phyloP scores from a whole-genome alignment of 805 yeast genomes.

The Suhomyces pyralidae region DNA sequence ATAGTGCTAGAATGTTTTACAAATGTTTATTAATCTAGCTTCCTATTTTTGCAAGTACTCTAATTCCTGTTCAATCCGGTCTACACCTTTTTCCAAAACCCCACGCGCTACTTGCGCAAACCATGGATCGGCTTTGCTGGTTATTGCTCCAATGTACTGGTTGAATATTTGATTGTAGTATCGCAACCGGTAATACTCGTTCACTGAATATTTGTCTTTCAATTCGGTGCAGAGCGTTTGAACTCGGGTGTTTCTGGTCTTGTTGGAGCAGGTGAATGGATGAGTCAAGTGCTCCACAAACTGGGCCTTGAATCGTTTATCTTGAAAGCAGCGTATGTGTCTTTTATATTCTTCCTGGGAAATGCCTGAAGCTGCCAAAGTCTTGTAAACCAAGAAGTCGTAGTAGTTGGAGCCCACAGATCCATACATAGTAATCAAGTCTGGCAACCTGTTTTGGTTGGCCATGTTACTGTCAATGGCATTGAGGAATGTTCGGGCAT shows the following conservation, averaged over 20 bases:
- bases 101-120: conserved; percentile 1
- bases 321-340: conserved; percentile 4
- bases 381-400: conserved; percentile 8
- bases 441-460: conserved; percentile 10
- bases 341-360: neutral
- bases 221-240: conserved; percentile 5
- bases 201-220: conserved; percentile 5
- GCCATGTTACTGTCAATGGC: conserved; percentile 1
- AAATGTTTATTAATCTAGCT: too few species aligned
- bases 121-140: conserved; percentile 13
- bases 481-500: conserved; percentile 13
- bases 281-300: conserved; percentile 9
- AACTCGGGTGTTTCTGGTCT: neutral
- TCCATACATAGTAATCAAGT: conserved; percentile 15
- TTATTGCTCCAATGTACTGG: conserved; percentile 19
- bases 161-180: conserved; percentile 16
- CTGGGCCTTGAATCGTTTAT: conserved; percentile 14
- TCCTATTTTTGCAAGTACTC: neutral
- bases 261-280: conserved; percentile 9
- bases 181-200: conserved; percentile 8
- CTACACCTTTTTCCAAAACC: neutral
- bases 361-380: conserved; percentile 3
- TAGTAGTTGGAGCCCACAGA: conserved; percentile 16
- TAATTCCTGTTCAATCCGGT: neutral
- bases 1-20: too few species aligned